These are phyloP conservation scores for Suhomyces sp. DNA, from an alignment of 805 yeast genomes.

Conservation along the genomic window DNA sequence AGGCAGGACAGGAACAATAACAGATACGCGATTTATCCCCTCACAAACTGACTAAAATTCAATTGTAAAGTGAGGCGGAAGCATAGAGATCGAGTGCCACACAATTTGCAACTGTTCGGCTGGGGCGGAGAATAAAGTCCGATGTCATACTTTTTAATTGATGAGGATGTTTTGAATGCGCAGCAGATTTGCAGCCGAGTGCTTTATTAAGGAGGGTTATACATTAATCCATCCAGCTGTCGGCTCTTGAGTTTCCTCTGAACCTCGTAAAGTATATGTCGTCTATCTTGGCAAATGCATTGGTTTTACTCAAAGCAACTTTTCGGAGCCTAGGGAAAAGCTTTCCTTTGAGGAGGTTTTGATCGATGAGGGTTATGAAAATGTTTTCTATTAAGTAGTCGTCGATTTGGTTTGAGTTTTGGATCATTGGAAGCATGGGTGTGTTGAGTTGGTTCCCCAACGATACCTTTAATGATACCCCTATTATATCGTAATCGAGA, in stretches of 20 bases:
- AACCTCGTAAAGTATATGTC: conserved; percentile 16
- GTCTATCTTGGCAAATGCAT: conserved; percentile 38
- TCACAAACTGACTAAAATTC: too few species aligned
- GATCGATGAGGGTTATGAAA: conserved; percentile 50
- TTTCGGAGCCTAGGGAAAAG: conserved; percentile 39
- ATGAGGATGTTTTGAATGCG: background rate
- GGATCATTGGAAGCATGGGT: conserved; percentile 5
- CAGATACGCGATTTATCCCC: too few species aligned
- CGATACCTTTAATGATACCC: conserved; percentile 16
- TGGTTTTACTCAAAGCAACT: conserved; percentile 40
- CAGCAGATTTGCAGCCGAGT: background rate
- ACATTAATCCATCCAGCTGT: conserved; percentile 11
- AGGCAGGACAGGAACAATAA: too few species aligned
- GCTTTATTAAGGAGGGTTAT: too few species aligned
- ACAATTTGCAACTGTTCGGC: background rate
- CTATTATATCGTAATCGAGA: conserved; percentile 28
- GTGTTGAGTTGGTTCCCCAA: conserved; percentile 5
- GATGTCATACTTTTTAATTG: background rate
- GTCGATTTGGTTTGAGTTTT: conserved; percentile 15
- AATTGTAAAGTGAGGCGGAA: too few species aligned
- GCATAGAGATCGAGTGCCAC: background rate
- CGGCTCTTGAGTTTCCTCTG: conserved; percentile 6
- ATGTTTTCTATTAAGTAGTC: conserved; percentile 49
- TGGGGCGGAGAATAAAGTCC: background rate
- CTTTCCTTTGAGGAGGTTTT: conserved; percentile 53